Evolutionary conservation across 257 asterid genomes (phyloP).

Genomic region (Sherardia arvensis): DNA sequence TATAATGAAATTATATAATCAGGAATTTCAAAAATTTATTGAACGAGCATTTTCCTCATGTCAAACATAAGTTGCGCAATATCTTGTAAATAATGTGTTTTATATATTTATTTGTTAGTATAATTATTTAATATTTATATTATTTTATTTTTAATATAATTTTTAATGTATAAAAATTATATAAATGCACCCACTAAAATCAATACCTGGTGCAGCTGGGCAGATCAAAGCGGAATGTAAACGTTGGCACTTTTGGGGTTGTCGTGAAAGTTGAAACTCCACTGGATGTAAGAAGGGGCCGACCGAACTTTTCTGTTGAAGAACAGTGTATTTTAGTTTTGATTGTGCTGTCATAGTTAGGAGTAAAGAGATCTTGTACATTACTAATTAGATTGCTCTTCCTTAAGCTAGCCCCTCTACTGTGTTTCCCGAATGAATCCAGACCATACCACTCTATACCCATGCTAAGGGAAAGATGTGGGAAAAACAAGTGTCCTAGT

Average conservation of each 20-base stretch:
- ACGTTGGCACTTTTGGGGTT: conserved; percentile 73
- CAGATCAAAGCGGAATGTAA: conserved; percentile 92
- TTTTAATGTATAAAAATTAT: too few relatives aligned
- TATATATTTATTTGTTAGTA: too few relatives aligned
- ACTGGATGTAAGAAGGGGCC: conserved; percentile 39
- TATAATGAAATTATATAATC: too few relatives aligned
- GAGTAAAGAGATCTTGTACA: neutral
- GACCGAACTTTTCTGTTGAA: conserved; percentile 70
- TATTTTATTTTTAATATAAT: too few relatives aligned
- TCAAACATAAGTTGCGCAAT: too few relatives aligned
- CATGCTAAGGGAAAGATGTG: neutral
- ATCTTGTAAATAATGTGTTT: too few relatives aligned
- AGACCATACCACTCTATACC: neutral
- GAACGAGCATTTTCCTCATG: too few relatives aligned
- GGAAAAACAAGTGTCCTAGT: neutral
- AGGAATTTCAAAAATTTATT: too few relatives aligned
- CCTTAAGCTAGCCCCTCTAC: neutral
- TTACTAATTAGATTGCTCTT: neutral
- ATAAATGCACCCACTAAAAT: too few relatives aligned
- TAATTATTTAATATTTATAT: too few relatives aligned
- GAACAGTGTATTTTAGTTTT: conserved; percentile 82
- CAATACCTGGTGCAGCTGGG: too few relatives aligned
- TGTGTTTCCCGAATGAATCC: neutral
- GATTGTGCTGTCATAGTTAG: conserved; percentile 1
- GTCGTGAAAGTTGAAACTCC: conserved; percentile 84